Base-by-base conservation (phyloP, 805 yeast genomes). In the Cephaloascus fragrans region DNA sequence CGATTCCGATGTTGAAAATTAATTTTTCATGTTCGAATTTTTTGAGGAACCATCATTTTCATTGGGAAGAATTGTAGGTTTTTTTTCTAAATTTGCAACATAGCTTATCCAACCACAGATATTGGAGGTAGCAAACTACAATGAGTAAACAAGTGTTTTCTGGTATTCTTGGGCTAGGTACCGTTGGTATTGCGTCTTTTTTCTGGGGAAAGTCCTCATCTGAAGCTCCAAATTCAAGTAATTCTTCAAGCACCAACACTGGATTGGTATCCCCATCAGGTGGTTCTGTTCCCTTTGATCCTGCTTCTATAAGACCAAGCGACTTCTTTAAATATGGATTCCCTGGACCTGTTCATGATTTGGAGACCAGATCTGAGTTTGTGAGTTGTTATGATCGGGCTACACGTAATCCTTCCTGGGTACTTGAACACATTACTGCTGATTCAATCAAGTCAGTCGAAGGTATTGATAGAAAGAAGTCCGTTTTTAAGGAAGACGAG, bases 281-380 rank as follows among this genome's bases (percentile, higher is more conserved):
- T 17, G 34, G 34, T 6, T 6, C 9, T 6, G 28, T 47, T 5
- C 41, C 54, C 10, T 43, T 61, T 36, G 59, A 51, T 37, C 60
- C 69, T 20, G 39, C 63, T 4, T 50, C 49, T 3, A 75, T 86
- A 3, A 70, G 76, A 42, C 98, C 97, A 0, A 72, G 75, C 18
- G 95, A 68, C 4, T 88, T 83, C 62, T 89, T 88, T 67, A 79
- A 80, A 49, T 89, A 84, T 55, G 98, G 98, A 3, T 87, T 85
- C 52, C 98, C 97, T 0, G 96, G 96, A 2, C 97, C 97, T 0
- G 72, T 84, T 26, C 94, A 87, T 57, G 98, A 93, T 54, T 59
- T 90, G 42, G 76, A 77, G 41, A 74, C 67, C 9, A 70, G 86
- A 44, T 67, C 70, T 41, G 96, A 88, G 61, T 93, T 82, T 56